Evolutionary conservation across 2,329 filamentous ascomycete species (phyloP).

Genomic region (Thelonectria rubi): DNA sequence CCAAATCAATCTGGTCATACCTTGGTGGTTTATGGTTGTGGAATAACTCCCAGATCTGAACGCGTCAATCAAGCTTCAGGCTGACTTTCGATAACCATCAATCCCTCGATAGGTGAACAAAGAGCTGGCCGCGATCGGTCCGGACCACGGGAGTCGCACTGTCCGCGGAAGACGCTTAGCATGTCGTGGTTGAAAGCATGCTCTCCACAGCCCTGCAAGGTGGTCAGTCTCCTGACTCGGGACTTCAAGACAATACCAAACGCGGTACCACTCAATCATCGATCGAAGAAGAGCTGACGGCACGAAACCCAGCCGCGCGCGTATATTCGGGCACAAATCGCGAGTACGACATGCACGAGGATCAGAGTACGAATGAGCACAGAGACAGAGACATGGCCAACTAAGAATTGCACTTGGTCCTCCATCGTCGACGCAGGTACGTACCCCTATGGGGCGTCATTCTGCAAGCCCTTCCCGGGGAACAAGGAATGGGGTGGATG

Average conservation of each 20-base stretch:
- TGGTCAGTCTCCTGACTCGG: constrained; percentile 15
- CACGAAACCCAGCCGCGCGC: background rate
- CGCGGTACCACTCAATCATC: background rate
- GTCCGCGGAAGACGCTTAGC: constrained; percentile 11
- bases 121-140: background rate
- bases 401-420: background rate
- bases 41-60: background rate
- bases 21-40: background rate
- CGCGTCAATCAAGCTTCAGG: background rate
- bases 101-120: background rate
- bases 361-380: too few species aligned
- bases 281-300: background rate
- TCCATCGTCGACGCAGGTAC: background rate
- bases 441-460: constrained; percentile 27
- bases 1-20: background rate
- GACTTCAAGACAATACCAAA: background rate
- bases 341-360: background rate
- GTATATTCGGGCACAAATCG: background rate
- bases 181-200: constrained; percentile 6
- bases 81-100: background rate
- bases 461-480: constrained; percentile 38
- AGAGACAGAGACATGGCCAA: background rate
- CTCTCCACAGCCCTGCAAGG: constrained; percentile 12
- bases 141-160: constrained; percentile 6
- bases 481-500: constrained; percentile 36